Base-by-base conservation (phyloP, 2,329 filamentous ascomycete species). In the Cladosporium sp. region DNA sequence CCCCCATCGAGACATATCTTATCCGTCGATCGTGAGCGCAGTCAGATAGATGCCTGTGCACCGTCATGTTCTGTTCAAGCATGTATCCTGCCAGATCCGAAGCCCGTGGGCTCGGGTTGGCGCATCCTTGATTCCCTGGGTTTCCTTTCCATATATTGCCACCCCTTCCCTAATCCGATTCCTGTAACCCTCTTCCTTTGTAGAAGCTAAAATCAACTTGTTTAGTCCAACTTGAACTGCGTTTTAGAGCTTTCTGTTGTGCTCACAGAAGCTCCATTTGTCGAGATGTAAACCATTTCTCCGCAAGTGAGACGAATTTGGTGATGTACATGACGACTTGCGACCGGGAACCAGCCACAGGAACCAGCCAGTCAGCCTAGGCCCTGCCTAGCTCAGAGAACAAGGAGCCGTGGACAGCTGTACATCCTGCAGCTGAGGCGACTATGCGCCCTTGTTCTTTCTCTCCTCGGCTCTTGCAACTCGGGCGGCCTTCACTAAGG, bases 401-500 rank as follows among this genome's bases (percentile, higher is more conserved):
- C 5, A 3, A 19, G 7, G 17, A 35, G 45, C 45, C 25, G 15
- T 9, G 25, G 17, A 34, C 15, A 22, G 12, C 6, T 19, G 24
- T 32, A 15, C 28, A 24, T 34, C 28, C 24, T 34, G 15, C 12
- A 20, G 25, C 25, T 28, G n/a, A 20, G 22, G 47, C 32, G 37
- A 35, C 39, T 54, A 54, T 54, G 51, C 35, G 59, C 76, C 77
- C 70, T 80, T 80, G 67, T 77, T 78, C 60, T 73, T 73, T 35
- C 75, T 72, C 75, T 97, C 93, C 68, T 93, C 88, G 24, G 89
- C 89, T 72, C 92, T 84, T 62, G 91, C 91, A 71, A 90, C 85
- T 64, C 92, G 84, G 48, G 93, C 93, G 40, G 91, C 89, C 68
- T 87, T 85, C 53, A 97, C 93, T 59, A 97, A 82, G 9, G 93